phyloP scores from a whole-genome alignment of 169 alveolate genomes.

The Eimeria necatrix region DNA sequence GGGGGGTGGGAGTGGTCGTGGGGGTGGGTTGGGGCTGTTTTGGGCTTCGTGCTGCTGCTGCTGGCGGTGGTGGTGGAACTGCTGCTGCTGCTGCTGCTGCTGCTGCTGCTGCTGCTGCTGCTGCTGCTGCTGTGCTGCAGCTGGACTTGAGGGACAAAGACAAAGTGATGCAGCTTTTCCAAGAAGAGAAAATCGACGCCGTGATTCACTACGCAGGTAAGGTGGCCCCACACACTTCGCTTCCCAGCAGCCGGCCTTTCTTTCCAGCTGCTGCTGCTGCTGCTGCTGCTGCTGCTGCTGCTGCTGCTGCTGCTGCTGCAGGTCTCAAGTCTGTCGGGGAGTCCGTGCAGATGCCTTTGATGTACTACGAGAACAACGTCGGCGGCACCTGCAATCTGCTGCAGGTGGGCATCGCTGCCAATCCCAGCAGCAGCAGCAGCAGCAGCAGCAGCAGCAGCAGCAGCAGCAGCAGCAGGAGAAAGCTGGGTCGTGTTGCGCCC shows the following conservation, averaged over 20 bases:
- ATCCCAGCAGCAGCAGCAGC: no score
- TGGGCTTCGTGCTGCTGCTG: neutral
- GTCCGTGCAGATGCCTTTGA: slow-evolving; percentile 92
- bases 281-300: neutral
- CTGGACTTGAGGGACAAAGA: slow-evolving; percentile 88
- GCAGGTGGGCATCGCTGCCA: slow-evolving; percentile 44
- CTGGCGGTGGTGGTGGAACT: neutral
- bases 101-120: neutral
- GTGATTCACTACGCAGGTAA: slow-evolving; percentile 91
- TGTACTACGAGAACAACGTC: slow-evolving; percentile 94
- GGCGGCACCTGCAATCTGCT: slow-evolving; percentile 92
- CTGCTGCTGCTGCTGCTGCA: slow-evolving; percentile 82
- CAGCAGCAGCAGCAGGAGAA: no score
- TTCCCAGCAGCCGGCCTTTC: neutral
- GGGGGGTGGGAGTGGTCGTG: no score
- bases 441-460: no score
- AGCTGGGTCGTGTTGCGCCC: no score
- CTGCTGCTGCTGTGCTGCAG: slow-evolving; percentile 69
- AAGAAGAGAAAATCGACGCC: slow-evolving; percentile 78
- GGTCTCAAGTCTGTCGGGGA: slow-evolving; percentile 96
- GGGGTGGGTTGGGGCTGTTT: no score
- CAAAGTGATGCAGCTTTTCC: slow-evolving; percentile 86
- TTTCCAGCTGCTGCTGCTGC: neutral
- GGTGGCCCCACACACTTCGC: neutral
- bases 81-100: no score